Base-by-base conservation (phyloP, 2,329 filamentous ascomycete genomes). In the Fusarium chaquense region DNA sequence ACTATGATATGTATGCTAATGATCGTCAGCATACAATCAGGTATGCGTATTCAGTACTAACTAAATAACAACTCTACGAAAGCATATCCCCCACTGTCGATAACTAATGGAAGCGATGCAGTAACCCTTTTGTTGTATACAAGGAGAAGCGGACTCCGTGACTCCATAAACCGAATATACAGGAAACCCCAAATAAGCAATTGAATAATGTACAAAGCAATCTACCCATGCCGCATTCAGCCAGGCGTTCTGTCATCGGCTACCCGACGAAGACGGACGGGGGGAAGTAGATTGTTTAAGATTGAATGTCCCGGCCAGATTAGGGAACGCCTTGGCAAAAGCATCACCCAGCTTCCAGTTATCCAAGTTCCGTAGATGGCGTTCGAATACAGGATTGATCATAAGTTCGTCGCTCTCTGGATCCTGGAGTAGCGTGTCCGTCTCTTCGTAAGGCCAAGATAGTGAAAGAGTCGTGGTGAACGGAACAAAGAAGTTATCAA, bases 381-480 rank as follows among this genome's bases (percentile, higher is more conserved):
- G 84, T 80, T 97, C 93, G 77, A 97, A 97, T 0, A 93, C 92
- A 0, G 93, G 93, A 69, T 96, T 97, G 67, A 97, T 93, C 68
- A 92, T 85, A 63, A 93, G 83, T 73, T 94, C 90, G 11, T 90
- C 88, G 7, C 81, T 81, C 5, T 84, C 84, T 0, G 85, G 83
- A 28, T 86, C 83, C 56, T 86, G 83, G 28, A 93, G 81, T 28
- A 97, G 82, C 36, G 90, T 88, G 71, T 94, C 90, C 0, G 87
- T 88, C 1, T 89, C 85, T 58, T 93, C 90, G 75, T 97, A 95
- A 0, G 91, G 91, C 94, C 94, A 98, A 71, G 94, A 96, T 18
- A 97, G 79, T 28, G 86, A 89, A 26, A 97, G 76, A 0, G 90
- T 94, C 2, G 86, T 88, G 2, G 92, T 96, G 78, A 90, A 97